phyloP scores from a whole-genome alignment of 352 stramenopile genomes.

The Phytophthora uliginosa region DNA sequence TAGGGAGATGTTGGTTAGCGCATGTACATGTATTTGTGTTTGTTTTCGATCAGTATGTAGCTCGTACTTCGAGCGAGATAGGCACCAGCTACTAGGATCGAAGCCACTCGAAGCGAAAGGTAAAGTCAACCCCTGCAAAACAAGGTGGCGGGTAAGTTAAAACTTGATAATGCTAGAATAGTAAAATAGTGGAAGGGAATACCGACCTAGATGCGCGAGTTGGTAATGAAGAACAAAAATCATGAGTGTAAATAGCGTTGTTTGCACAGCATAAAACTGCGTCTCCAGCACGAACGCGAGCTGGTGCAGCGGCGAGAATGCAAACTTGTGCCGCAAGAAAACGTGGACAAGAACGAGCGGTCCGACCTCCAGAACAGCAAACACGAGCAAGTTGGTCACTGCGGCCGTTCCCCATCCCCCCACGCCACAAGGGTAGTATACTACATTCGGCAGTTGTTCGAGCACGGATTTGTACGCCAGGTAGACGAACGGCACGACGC shows the following conservation, averaged over 20 bases:
- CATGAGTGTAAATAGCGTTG: not conserved
- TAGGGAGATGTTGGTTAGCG: no score
- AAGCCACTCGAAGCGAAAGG: not conserved
- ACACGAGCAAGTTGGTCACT: slow-evolving; percentile 15
- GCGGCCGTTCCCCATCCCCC: not conserved
- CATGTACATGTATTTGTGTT: no score
- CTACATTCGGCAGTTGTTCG: slow-evolving; percentile 33
- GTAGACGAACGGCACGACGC: slow-evolving; percentile 32
- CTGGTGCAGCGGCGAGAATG: slow-evolving; percentile 5
- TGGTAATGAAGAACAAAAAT: slow-evolving; percentile 13
- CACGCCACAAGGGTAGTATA: slow-evolving; percentile 28
- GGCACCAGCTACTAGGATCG: not conserved
- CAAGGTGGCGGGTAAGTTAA: not conserved
- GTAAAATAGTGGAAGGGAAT: not conserved
- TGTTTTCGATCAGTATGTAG: no score
- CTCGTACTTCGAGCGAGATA: no score
- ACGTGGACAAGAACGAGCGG: slow-evolving; percentile 5
- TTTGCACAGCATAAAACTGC: not conserved
- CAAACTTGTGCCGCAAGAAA: slow-evolving; percentile 13
- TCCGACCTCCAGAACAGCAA: slow-evolving; percentile 22
- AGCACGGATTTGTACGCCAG: slow-evolving; percentile 37
- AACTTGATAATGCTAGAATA: not conserved
- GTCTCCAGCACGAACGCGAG: slow-evolving; percentile 18
- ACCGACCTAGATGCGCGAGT: slow-evolving; percentile 3
- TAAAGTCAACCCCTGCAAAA: not conserved